These are phyloP conservation scores for Thraustochytrium sp. DNA, from an alignment of 352 stramenopile species.

Conservation along the genomic window DNA sequence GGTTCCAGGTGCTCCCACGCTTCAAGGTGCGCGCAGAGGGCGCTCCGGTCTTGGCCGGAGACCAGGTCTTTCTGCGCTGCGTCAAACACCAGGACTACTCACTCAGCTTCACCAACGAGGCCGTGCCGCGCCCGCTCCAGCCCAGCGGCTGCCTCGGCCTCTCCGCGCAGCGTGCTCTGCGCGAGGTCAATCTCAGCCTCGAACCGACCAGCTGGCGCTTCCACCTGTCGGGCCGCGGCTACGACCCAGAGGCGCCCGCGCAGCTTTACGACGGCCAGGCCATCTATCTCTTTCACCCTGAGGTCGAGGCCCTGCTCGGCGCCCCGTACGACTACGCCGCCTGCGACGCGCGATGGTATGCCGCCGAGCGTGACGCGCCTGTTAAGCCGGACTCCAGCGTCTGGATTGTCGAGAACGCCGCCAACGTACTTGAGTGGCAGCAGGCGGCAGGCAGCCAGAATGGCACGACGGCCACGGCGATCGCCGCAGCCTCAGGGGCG, in stretches of 20 bases:
- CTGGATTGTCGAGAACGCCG: background rate
- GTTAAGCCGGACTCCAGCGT: constrained; percentile 8
- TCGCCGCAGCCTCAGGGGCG: background rate
- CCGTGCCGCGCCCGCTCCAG: background rate
- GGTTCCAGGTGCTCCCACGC: constrained; percentile 14
- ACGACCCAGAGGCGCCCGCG: background rate
- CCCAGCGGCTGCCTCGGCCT: background rate
- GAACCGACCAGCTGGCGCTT: background rate
- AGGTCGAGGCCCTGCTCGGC: constrained; percentile 20
- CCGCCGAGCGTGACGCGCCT: background rate
- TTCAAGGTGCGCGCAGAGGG: constrained; percentile 36
- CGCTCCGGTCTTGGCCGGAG: background rate
- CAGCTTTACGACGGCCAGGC: constrained; percentile 9
- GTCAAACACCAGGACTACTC: constrained; percentile 15
- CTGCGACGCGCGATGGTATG: background rate
- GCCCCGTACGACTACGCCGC: background rate
- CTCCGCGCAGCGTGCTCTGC: background rate
- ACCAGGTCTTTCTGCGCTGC: constrained; percentile 33
- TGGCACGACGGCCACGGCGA: background rate
- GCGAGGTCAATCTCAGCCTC: constrained; percentile 10
- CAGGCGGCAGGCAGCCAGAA: background rate
- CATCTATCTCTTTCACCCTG: constrained; percentile 24
- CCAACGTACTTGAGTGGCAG: background rate
- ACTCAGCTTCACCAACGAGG: background rate
- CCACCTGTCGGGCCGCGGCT: background rate